Evolutionary conservation across 768 basidiomycete genomes (phyloP).

Genomic region (Lactarius psammicola): DNA sequence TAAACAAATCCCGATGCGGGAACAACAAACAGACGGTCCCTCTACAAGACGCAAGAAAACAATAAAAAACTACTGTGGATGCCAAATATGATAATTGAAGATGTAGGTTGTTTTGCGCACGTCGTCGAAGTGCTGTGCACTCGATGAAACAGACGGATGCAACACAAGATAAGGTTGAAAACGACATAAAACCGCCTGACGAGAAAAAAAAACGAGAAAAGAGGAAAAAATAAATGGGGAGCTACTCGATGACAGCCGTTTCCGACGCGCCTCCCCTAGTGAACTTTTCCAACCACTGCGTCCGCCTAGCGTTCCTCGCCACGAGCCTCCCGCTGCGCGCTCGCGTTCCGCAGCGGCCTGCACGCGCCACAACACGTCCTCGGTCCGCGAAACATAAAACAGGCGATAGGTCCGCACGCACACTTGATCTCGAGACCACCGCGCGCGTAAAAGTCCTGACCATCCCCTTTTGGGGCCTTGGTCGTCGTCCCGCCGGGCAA

Average conservation of each 20-base stretch:
- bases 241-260: neutral
- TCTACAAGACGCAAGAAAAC: neutral
- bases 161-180: neutral
- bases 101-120: neutral
- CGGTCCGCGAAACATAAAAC: conserved; percentile 72
- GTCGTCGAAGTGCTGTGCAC: too few relatives aligned
- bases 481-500: conserved; percentile 36
- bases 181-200: too few relatives aligned
- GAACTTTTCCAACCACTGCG: conserved; percentile 10
- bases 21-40: neutral
- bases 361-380: conserved; percentile 58
- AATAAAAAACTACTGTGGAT: neutral
- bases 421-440: conserved; percentile 80
- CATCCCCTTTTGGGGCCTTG: neutral
- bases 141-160: neutral
- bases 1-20: too few relatives aligned
- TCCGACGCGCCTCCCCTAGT: neutral
- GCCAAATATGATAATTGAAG: neutral
- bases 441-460: conserved; percentile 29
- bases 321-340: conserved; percentile 24
- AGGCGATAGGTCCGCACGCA: conserved; percentile 80
- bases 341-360: conserved; percentile 43
- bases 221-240: neutral
- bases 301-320: neutral
- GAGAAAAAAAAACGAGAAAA: neutral